These are phyloP conservation scores for Geoglossum cookeanum DNA, from an alignment of 2,329 filamentous ascomycete genomes.

Conservation along the genomic window DNA sequence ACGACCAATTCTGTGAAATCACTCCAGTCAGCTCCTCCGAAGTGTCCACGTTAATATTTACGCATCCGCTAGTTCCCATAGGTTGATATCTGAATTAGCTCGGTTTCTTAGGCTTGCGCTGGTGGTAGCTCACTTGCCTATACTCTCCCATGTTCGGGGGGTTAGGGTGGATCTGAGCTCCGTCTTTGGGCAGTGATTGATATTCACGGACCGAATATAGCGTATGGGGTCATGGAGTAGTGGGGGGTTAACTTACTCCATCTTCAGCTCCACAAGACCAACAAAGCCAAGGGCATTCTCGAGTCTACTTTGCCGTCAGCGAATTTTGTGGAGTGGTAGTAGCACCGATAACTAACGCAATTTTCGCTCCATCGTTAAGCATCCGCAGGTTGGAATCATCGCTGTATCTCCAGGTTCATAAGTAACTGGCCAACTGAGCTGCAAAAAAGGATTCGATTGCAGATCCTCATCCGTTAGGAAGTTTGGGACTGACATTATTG, in stretches of 20 bases:
- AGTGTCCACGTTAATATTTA: neutral
- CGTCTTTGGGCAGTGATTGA: too few relatives aligned
- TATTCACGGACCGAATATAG: too few relatives aligned
- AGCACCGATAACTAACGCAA: neutral
- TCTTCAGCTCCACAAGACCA: neutral
- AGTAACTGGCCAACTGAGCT: neutral
- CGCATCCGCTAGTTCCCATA: neutral
- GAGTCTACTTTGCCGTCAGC: neutral
- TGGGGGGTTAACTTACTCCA: neutral
- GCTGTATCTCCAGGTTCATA: neutral
- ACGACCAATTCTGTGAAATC: neutral
- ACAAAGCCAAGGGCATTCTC: neutral
- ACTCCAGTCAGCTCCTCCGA: neutral
- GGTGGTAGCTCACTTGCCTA: neutral
- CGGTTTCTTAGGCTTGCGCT: neutral
- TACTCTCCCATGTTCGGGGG: too few relatives aligned
- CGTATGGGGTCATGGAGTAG: too few relatives aligned
- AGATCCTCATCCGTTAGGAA: neutral
- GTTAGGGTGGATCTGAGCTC: too few relatives aligned
- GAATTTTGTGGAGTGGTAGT: neutral
- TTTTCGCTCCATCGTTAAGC: neutral
- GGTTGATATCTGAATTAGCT: neutral
- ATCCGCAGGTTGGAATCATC: neutral
- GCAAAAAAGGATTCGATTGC: neutral
- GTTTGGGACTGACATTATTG: neutral